Evolutionary conservation across 768 basidiomycete species (phyloP), one percentile per base, ranked within the genome.

Genomic region (Chiua virens): DNA sequence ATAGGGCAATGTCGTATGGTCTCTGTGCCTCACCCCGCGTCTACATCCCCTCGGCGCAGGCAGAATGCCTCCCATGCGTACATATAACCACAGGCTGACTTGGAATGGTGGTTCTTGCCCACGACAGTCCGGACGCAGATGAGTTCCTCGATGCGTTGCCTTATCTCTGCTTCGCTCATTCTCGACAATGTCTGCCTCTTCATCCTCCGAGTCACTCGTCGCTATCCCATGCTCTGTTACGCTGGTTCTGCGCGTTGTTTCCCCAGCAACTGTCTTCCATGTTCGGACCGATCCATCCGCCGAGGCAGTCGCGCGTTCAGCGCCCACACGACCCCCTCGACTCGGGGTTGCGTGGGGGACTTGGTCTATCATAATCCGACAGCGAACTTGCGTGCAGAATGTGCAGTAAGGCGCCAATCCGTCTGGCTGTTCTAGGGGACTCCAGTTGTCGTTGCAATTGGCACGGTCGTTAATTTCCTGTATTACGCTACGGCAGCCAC

Each of bases 241-340:
- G 13, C 30, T 30, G 11, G 10, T 30, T 13, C 6, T 32, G 41
- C 14, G 37, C 39, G 7, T 48, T 42, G 14, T 50, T 39, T 11
- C 58, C 40, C 58, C 53, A 56, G 37, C 54, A 54, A n/a, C 70
- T 69, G 36, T 66, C 61, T 21, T 66, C 61, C 3, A 14, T 30
- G 13, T 30, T 11, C 30, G 71, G 64, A 47, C 77, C 73, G 47
- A 89, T 85, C 20, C 71, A 83, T 63, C 1, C 69, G 74, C 38
- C 49, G 60, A 3, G 87, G 86, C 2, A n/a, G 72, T 32, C 76
- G 77, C 14, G 60, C 70, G 62, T 89, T 89, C 41, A 89, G 74
- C 9, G 71, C 56, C 15, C 58, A 54, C 5, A 83, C 86, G 15
- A 84, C 84, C 1, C 49, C 63, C 41, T 82, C 61, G 39, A 89